phyloP scores from a whole-genome alignment of 2,329 filamentous ascomycete genomes.

The Samsoniella hepiali region DNA sequence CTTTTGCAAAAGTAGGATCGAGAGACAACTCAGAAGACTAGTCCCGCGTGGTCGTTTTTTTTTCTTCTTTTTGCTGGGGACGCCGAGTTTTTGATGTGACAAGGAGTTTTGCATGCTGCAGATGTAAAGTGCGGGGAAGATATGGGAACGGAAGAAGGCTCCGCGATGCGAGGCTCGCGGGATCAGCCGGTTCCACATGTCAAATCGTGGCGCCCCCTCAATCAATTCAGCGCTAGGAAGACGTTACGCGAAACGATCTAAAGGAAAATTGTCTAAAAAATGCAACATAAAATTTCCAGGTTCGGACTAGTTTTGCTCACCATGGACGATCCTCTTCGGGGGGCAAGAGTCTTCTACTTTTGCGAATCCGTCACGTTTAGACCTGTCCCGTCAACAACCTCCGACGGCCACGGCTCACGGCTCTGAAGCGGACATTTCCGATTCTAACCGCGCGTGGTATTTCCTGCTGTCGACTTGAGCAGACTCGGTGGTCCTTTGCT shows the following conservation, averaged over 20 bases:
- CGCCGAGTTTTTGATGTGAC: neutral
- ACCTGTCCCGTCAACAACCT: neutral
- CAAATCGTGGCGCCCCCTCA: neutral
- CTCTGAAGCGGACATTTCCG: no score
- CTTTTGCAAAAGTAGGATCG: neutral
- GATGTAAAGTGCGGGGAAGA: constrained; percentile 12
- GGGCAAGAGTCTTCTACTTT: neutral
- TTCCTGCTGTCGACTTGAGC: no score
- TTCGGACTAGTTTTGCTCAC: neutral
- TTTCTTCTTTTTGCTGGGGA: neutral
- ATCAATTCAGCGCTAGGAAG: neutral
- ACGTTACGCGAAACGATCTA: constrained; percentile 1
- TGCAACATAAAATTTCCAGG: neutral
- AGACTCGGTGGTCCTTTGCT: no score
- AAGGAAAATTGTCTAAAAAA: neutral
- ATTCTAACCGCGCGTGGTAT: no score
- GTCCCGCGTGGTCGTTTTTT: neutral
- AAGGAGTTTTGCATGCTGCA: neutral
- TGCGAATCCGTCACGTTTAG: neutral
- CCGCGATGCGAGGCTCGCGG: neutral
- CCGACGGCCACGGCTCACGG: no score
- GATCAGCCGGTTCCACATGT: constrained; percentile 8
- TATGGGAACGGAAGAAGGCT: constrained; percentile 1
- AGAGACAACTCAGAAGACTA: neutral
- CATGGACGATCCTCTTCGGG: neutral